Conservation (phyloP, 2,329 filamentous ascomycete genomes). For the Fusarium mangiferae region DNA sequence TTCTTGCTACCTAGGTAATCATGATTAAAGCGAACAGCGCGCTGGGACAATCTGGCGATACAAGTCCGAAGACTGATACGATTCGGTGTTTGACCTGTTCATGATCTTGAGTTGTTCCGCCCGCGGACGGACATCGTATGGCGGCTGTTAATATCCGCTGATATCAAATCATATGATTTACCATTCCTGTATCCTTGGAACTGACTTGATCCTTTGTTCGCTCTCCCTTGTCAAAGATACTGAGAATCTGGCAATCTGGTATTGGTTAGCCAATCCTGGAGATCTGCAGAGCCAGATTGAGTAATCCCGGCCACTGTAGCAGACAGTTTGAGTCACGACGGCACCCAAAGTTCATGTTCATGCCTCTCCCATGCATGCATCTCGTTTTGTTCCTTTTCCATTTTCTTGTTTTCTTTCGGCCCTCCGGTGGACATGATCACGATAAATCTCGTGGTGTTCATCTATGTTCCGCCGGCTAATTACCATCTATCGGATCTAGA, state of each 20-base stretch:
- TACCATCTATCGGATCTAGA: conserved; percentile 8
- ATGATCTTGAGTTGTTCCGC: neutral
- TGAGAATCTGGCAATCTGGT: conserved; percentile 24
- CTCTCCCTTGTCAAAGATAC: conserved; percentile 16
- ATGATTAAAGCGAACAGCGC: conserved; percentile 1
- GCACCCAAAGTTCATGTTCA: neutral
- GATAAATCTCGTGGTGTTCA: conserved; percentile 31
- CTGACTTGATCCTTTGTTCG: conserved; percentile 11
- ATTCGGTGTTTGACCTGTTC: conserved; percentile 4
- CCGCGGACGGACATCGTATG: neutral
- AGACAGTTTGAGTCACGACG: conserved; percentile 11
- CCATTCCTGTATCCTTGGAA: conserved; percentile 22
- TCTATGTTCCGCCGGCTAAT: conserved; percentile 15
- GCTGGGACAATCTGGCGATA: conserved; percentile 6
- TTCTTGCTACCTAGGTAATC: conserved; percentile 8
- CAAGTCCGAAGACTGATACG: conserved; percentile 19
- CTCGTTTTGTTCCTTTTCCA: conserved; percentile 4
- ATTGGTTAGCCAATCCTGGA: conserved; percentile 32
- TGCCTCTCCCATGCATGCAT: conserved; percentile 6
- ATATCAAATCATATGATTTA: conserved; percentile 35
- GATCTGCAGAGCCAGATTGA: conserved; percentile 31
- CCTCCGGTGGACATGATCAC: conserved; percentile 2
- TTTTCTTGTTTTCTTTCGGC: conserved; percentile 12
- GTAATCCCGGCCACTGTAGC: conserved; percentile 16
- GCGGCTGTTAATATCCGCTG: conserved; percentile 30